phyloP scores from a whole-genome alignment of 2,329 filamentous ascomycete genomes.

The Diaporthe vexans region DNA sequence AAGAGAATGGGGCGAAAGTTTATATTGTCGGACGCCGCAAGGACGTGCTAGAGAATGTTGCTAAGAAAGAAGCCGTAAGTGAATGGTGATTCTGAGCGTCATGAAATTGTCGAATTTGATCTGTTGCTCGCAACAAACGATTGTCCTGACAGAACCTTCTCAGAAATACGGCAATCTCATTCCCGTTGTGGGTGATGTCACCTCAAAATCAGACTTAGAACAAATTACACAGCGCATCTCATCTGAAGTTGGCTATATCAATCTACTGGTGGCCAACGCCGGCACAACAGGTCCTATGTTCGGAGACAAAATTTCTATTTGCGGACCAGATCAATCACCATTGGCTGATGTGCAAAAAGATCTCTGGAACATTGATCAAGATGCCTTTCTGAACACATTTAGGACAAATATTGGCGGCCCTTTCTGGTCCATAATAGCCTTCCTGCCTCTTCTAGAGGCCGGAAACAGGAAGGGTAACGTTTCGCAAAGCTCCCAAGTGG shows the following conservation, averaged over 20 bases:
- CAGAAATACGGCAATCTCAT: conserved; percentile 49
- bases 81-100: too few species aligned
- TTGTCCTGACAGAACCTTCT: neutral
- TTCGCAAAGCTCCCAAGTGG: conserved; percentile 51
- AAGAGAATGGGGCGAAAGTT: conserved; percentile 56
- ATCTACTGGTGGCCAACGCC: conserved; percentile 68
- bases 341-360: conserved; percentile 48
- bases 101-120: neutral
- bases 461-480: conserved; percentile 62
- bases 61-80: conserved; percentile 36
- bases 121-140: neutral
- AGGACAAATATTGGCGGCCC: conserved; percentile 74
- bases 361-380: conserved; percentile 59
- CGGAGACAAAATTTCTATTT: neutral
- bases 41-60: conserved; percentile 56
- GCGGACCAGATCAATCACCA: conserved; percentile 16
- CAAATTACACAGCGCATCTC: conserved; percentile 67
- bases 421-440: conserved; percentile 77
- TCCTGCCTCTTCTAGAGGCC: conserved; percentile 75
- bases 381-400: conserved; percentile 67
- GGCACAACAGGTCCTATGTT: conserved; percentile 56
- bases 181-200: conserved; percentile 51
- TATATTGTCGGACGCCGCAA: conserved; percentile 59
- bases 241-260: conserved; percentile 69
- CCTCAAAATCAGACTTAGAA: conserved; percentile 61